Evolutionary conservation across 805 yeast genomes (phyloP), one percentile per base, ranked within the genome.

Genomic region (Kodamaea neixiangensis): DNA sequence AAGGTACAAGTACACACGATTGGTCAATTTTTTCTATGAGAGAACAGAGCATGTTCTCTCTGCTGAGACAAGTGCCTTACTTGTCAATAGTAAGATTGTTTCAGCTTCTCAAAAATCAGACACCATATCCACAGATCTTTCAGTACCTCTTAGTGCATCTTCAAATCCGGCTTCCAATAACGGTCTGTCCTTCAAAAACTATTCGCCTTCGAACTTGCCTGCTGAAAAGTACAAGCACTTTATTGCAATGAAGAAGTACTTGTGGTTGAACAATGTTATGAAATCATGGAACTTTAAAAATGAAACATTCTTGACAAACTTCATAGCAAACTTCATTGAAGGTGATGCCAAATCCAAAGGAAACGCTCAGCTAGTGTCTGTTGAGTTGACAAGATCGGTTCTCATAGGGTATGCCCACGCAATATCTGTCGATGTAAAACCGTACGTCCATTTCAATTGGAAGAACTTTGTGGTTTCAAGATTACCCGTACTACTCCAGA

Each of bases 381-480:
- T 41, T 39, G 38, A 54, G 46, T 52, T 70, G 15, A 51, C 68
- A 7, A 42, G 46, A 5, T 43, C 61, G 1, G 52, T 61, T n/a
- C 61, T 70, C 29, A 55, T 46, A 13, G 69, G 69, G 1, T 46
- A 58, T 14, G 51, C 56, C 3, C 48, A 51, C 13, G 61, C 66
- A 0, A 44, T 61, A 3, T 21, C 29, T 20, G 58, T 62, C 42
- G 55, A 58, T n/a, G 66, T 61, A 14, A 52, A 59, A 5, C 52
- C 58, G 3, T 68, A 61, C 47, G 58, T 70, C 13, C 46, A 59
- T 5, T 65, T 64, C 56, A 71, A 69, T 54, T 72, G 74, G 72
- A 59, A 61, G 41, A 72, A 64, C 49, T 74, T 65, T 50, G 58
- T 74, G 4, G 55, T 66, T 3, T 60, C 72, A 13, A 54, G 65